Conservation (phyloP, 768 basidiomycete genomes). For the Fibroporia radiculosa region DNA sequence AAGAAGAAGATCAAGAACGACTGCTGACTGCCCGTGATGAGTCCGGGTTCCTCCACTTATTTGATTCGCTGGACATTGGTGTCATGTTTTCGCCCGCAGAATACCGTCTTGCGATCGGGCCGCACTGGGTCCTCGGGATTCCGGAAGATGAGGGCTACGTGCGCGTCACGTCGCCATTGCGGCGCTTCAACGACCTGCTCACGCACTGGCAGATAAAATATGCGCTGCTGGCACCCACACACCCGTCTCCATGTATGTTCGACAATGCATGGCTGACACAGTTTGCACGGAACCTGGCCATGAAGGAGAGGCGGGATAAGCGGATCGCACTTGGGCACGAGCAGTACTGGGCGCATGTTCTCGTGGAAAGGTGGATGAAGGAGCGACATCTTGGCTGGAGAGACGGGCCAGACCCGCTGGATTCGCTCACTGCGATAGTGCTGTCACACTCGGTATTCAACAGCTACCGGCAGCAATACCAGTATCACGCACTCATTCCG, state of each 20-base stretch:
- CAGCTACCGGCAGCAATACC: neutral
- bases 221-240: constrained; percentile 39
- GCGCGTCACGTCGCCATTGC: constrained; percentile 79
- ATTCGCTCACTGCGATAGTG: constrained; percentile 17
- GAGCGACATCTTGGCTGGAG: constrained; percentile 11
- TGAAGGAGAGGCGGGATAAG: constrained; percentile 28
- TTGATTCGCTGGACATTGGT: constrained; percentile 26
- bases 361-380: constrained; percentile 31
- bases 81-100: constrained; percentile 28
- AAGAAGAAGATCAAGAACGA: constrained; percentile 30
- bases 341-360: constrained; percentile 34
- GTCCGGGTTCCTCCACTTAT: constrained; percentile 35
- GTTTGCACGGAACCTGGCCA: constrained; percentile 31
- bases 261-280: constrained; percentile 33
- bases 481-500: constrained; percentile 4
- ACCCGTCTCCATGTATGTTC: constrained; percentile 32
- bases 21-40: constrained; percentile 43
- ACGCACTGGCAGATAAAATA: constrained; percentile 93
- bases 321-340: constrained; percentile 24
- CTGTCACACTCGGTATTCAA: neutral
- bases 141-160: constrained; percentile 71
- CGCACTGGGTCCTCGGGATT: constrained; percentile 67
- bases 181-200: constrained; percentile 77
- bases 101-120: constrained; percentile 46
- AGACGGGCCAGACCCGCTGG: constrained; percentile 22